Conservation (phyloP, 192 early-diverging fungal genomes). For the Gaertneriomyces semiglobifer region DNA sequence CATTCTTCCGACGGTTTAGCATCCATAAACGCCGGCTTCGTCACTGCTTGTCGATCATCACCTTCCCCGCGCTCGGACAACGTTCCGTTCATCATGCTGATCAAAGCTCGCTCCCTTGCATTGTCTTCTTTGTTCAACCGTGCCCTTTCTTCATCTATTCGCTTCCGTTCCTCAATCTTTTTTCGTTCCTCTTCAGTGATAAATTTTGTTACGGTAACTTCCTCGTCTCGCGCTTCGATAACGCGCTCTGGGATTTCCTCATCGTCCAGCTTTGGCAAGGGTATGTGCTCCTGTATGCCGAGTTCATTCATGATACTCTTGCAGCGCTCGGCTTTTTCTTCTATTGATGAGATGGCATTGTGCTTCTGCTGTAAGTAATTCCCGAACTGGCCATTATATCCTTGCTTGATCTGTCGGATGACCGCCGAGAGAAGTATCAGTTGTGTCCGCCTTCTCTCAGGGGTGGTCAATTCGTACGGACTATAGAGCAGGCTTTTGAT, state of each 20-base stretch:
- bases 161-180: slow-evolving; percentile 37
- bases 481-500: slow-evolving; percentile 36
- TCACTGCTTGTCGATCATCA: slow-evolving; percentile 49
- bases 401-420: slow-evolving; percentile 22
- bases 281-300: slow-evolving; percentile 33
- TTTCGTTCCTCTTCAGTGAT: slow-evolving; percentile 49
- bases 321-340: slow-evolving; percentile 59
- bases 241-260: slow-evolving; percentile 58
- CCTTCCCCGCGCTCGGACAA: slow-evolving; percentile 51
- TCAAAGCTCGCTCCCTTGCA: slow-evolving; percentile 51
- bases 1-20: slow-evolving; percentile 55
- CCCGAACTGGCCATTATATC: slow-evolving; percentile 50
- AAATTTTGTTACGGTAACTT: slow-evolving; percentile 47
- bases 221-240: slow-evolving; percentile 50
- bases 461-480: slow-evolving; percentile 51
- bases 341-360: slow-evolving; percentile 56
- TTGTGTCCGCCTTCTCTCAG: slow-evolving; percentile 51
- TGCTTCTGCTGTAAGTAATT: slow-evolving; percentile 43
- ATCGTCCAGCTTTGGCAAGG: slow-evolving; percentile 47
- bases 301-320: slow-evolving; percentile 47
- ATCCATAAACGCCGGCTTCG: slow-evolving; percentile 55
- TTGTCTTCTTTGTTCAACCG: slow-evolving; percentile 47
- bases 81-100: slow-evolving; percentile 58
- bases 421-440: slow-evolving; percentile 37
- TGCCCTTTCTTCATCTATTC: slow-evolving; percentile 47